A percentile compares a stretch with the other conserved stretches of the same genome.
These are phyloP conservation scores for Aciculosporium take DNA, from an alignment of 2,329 filamentous ascomycete species.

Conservation along the genomic window DNA sequence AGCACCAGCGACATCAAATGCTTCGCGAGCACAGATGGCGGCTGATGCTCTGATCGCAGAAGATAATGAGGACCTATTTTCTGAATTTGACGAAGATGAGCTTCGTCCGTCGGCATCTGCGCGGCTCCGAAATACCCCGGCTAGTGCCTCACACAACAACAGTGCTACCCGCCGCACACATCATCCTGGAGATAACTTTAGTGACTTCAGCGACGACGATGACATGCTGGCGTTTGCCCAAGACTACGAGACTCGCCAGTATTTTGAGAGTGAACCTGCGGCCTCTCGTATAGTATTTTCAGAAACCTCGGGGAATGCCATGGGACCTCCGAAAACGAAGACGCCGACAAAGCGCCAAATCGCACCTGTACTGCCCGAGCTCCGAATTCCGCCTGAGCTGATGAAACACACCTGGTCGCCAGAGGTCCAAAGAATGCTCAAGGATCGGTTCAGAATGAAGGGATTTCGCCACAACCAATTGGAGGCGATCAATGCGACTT, in stretches of 20 bases:
- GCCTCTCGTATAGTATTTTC: constrained; percentile 25
- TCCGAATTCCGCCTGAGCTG: constrained; percentile 33
- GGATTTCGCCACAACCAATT: constrained; percentile 86
- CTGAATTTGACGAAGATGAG: constrained; percentile 17
- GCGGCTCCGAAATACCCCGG: neutral
- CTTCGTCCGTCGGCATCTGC: constrained; percentile 6
- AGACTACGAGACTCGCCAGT: constrained; percentile 31
- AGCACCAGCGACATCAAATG: neutral
- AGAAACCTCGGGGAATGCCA: constrained; percentile 35
- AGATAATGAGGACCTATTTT: constrained; percentile 15
- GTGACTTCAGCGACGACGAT: constrained; percentile 35
- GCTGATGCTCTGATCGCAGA: constrained; percentile 1
- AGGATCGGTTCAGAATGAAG: constrained; percentile 67
- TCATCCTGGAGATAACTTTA: constrained; percentile 22
- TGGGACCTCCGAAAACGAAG: constrained; percentile 18
- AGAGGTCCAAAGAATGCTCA: constrained; percentile 69
- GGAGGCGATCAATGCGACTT: constrained; percentile 87
- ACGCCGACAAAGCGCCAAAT: constrained; percentile 18
- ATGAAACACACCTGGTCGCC: constrained; percentile 69
- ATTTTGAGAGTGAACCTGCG: constrained; percentile 11
- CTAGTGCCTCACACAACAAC: neutral
- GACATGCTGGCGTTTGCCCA: constrained; percentile 39
- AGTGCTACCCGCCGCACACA: constrained; percentile 5
- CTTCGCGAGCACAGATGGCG: constrained; percentile 2
- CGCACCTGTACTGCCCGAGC: constrained; percentile 11